phyloP scores from a whole-genome alignment of 2,329 filamentous ascomycete species.

The Penicillium janthinellum region DNA sequence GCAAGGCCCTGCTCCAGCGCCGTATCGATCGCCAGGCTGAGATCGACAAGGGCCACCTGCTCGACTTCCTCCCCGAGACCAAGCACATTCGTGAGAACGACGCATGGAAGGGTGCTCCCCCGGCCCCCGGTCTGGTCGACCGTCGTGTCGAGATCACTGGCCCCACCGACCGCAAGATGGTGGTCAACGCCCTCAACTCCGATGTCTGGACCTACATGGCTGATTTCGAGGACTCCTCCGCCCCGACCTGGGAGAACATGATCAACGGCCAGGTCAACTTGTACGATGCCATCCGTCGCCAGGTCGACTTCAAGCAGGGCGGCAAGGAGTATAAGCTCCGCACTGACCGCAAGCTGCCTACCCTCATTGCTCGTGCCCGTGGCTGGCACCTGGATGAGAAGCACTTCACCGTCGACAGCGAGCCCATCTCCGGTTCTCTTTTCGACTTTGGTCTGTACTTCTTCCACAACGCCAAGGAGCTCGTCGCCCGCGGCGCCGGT shows the following conservation, averaged over 20 bases:
- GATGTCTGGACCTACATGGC: constrained; percentile 99
- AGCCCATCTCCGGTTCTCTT: constrained; percentile 86
- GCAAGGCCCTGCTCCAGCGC: constrained; percentile 85
- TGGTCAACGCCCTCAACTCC: constrained; percentile 93
- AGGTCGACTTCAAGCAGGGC: constrained; percentile 95
- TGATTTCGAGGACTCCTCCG: constrained; percentile 95
- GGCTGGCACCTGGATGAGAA: constrained; percentile 99
- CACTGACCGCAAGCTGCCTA: constrained; percentile 82
- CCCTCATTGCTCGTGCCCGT: constrained; percentile 89
- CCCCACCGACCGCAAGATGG: constrained; percentile 97
- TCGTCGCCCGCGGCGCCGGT: constrained; percentile 78
- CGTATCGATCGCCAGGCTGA: constrained; percentile 85
- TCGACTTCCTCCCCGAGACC: constrained; percentile 95
- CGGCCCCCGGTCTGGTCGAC: constrained; percentile 89
- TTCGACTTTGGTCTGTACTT: constrained; percentile 99
- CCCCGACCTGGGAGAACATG: constrained; percentile 99
- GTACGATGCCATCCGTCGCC: constrained; percentile 89
- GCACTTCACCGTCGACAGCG: constrained; percentile 92
- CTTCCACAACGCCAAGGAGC: constrained; percentile 94
- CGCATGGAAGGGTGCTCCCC: constrained; percentile 88
- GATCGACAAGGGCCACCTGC: constrained; percentile 83
- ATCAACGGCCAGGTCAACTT: constrained; percentile 97
- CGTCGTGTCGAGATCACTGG: constrained; percentile 96
- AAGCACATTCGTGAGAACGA: constrained; percentile 92
- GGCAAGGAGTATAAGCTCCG: constrained; percentile 97